phyloP scores from a whole-genome alignment of 768 basidiomycete species.

The Psilocybe cyanescens region DNA sequence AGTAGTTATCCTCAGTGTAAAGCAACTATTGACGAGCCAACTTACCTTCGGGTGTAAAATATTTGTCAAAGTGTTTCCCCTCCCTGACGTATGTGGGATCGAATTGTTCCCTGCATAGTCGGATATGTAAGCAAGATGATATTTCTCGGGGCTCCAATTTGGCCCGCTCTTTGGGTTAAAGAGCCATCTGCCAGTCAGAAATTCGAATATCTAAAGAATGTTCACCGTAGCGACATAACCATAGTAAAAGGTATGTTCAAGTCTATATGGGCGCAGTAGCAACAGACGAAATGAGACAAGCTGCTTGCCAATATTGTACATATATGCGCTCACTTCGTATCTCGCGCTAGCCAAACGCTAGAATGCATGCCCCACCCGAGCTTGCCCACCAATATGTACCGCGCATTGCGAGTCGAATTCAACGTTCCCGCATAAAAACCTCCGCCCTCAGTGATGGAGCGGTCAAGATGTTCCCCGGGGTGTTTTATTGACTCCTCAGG shows the following conservation, averaged over 20 bases:
- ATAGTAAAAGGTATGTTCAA: too few relatives aligned
- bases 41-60: slow-evolving; percentile 16
- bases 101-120: slow-evolving; percentile 16
- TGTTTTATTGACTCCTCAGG: too few relatives aligned
- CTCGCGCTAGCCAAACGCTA: slow-evolving; percentile 48
- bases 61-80: slow-evolving; percentile 13
- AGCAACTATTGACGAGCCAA: neutral
- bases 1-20: too few relatives aligned
- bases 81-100: slow-evolving; percentile 10
- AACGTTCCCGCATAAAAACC: slow-evolving; percentile 19
- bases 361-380: slow-evolving; percentile 53
- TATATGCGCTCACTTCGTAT: slow-evolving; percentile 32
- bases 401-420: slow-evolving; percentile 6
- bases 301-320: too few relatives aligned
- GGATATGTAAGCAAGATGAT: slow-evolving; percentile 25
- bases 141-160: slow-evolving; percentile 20
- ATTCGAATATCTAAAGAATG: too few relatives aligned
- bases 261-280: too few relatives aligned
- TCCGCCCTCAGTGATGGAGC: neutral
- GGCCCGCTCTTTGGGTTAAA: slow-evolving; percentile 16
- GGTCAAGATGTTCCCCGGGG: too few relatives aligned
- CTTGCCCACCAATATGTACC: slow-evolving; percentile 58
- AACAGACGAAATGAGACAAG: too few relatives aligned
- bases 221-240: too few relatives aligned
- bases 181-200: too few relatives aligned